Percentiles rank a stretch among this genome's conserved stretches.
phyloP scores from a whole-genome alignment of 2,329 filamentous ascomycete species.

The Pezicula carpinea region DNA sequence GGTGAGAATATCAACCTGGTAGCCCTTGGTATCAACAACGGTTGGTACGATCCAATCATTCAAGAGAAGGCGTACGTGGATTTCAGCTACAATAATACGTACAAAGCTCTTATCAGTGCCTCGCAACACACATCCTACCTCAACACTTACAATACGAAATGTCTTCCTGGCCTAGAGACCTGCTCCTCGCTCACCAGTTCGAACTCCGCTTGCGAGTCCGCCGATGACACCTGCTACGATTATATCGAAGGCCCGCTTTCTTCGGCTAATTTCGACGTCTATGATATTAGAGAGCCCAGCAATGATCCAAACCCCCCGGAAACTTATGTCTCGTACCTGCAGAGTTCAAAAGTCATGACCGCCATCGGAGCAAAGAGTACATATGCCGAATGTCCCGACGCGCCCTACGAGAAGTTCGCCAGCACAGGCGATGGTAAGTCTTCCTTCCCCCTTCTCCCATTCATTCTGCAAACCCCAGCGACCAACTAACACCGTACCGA shows the following conservation, averaged over 20 bases:
- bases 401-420: constrained; percentile 32
- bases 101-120: constrained; percentile 35
- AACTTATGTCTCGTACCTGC: constrained; percentile 38
- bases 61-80: constrained; percentile 38
- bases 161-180: constrained; percentile 33
- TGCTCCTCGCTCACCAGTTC: constrained; percentile 57
- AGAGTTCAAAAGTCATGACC: constrained; percentile 30
- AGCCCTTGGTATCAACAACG: constrained; percentile 31
- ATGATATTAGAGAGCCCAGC: constrained; percentile 38
- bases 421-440: constrained; percentile 35
- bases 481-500: neutral
- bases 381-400: constrained; percentile 37
- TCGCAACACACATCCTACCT: constrained; percentile 28
- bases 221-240: constrained; percentile 41
- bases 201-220: constrained; percentile 70
- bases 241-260: constrained; percentile 32
- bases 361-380: constrained; percentile 40
- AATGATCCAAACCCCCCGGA: constrained; percentile 28
- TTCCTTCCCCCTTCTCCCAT: constrained; percentile 5
- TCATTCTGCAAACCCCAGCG: constrained; percentile 14
- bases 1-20: constrained; percentile 30
- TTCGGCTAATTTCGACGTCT: constrained; percentile 37
- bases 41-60: constrained; percentile 47
- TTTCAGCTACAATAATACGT: constrained; percentile 29
- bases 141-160: constrained; percentile 30